These are phyloP conservation scores for Cercophora newfieldiana DNA, from an alignment of 495 filamentous ascomycete genomes.

Conservation along the genomic window DNA sequence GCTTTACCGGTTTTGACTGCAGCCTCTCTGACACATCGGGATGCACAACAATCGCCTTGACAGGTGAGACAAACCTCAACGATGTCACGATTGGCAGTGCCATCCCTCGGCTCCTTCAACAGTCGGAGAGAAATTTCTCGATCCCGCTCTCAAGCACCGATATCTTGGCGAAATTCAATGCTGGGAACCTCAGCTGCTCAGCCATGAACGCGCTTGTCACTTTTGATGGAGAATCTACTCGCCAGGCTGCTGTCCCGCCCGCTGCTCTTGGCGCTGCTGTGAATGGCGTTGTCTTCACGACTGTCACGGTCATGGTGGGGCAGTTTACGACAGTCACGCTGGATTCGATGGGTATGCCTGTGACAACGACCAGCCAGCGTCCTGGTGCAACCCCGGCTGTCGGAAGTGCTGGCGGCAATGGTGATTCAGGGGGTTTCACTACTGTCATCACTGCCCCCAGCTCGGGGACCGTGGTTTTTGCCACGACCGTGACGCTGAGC, in stretches of 20 bases:
- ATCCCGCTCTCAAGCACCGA: conserved; percentile 66
- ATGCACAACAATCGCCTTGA: conserved; percentile 69
- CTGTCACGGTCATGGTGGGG: conserved; percentile 39
- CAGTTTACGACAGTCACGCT: conserved; percentile 18
- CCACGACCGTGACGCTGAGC: conserved; percentile 23
- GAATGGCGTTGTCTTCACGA: conserved; percentile 35
- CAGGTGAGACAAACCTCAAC: conserved; percentile 46
- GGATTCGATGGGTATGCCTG: background rate
- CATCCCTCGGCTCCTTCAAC: conserved; percentile 69
- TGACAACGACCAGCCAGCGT: background rate
- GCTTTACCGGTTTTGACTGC: conserved; percentile 80
- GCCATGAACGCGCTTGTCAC: conserved; percentile 84
- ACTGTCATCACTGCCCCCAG: conserved; percentile 35
- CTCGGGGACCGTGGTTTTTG: conserved; percentile 24
- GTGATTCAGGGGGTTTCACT: conserved; percentile 26
- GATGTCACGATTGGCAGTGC: conserved; percentile 80
- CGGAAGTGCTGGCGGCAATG: background rate
- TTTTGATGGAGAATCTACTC: conserved; percentile 60
- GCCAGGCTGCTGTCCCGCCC: conserved; percentile 27
- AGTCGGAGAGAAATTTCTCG: conserved; percentile 67
- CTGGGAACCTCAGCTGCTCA: conserved; percentile 70
- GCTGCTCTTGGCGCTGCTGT: conserved; percentile 29
- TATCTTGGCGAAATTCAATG: conserved; percentile 75
- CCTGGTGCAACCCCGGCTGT: background rate
- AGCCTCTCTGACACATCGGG: conserved; percentile 58